phyloP scores from a whole-genome alignment of 2,329 filamentous ascomycete genomes.

The Exserohilum turcica region DNA sequence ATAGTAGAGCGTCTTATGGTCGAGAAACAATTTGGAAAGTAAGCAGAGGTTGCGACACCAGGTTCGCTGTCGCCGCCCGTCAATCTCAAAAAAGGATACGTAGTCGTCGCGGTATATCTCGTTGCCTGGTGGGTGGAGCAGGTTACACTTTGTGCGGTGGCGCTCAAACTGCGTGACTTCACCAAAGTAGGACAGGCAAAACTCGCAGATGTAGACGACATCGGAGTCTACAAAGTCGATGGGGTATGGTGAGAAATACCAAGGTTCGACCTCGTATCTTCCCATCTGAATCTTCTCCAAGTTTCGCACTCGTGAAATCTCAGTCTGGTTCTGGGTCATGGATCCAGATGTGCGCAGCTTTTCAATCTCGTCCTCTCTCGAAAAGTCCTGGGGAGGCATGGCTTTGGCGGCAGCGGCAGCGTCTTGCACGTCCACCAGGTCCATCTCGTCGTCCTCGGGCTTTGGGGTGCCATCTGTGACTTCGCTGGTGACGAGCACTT shows the following conservation, averaged over 20 bases:
- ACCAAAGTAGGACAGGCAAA: constrained; percentile 90
- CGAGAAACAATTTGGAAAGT: constrained; percentile 92
- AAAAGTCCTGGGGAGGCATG: constrained; percentile 62
- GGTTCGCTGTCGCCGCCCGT: constrained; percentile 88
- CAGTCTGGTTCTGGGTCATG: constrained; percentile 98
- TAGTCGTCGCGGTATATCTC: constrained; percentile 96
- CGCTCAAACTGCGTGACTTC: constrained; percentile 80
- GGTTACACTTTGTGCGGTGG: constrained; percentile 85
- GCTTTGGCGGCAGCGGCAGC: constrained; percentile 60
- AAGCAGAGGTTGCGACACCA: constrained; percentile 97
- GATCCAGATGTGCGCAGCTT: constrained; percentile 92
- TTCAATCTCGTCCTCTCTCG: constrained; percentile 91
- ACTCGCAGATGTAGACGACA: constrained; percentile 95
- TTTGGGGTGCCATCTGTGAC: constrained; percentile 56
- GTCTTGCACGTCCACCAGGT: constrained; percentile 59
- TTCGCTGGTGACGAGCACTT: constrained; percentile 55
- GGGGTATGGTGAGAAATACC: constrained; percentile 99
- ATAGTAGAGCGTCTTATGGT: constrained; percentile 98
- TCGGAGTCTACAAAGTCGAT: constrained; percentile 87
- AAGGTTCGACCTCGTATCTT: constrained; percentile 87
- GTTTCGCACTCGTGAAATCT: constrained; percentile 94
- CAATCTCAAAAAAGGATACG: constrained; percentile 96
- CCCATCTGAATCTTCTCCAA: constrained; percentile 95
- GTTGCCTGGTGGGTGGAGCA: constrained; percentile 93
- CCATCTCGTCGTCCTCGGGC: constrained; percentile 58